Percentiles rank a stretch among this genome's conserved stretches.
These are phyloP conservation scores for Globisporangium polare DNA, from an alignment of 352 stramenopile species.

Conservation along the genomic window DNA sequence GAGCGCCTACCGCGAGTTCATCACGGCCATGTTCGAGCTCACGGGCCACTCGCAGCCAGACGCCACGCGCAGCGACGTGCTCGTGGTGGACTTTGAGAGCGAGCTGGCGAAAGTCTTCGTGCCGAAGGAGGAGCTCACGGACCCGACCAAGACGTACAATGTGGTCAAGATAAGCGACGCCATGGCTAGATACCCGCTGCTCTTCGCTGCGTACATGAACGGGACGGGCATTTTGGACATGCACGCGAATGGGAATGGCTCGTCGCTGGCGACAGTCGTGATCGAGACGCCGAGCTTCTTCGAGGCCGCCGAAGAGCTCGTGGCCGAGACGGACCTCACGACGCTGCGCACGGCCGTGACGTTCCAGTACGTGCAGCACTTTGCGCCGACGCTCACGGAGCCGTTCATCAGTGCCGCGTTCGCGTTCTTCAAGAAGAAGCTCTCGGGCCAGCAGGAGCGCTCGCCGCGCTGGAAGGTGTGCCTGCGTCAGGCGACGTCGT, in stretches of 20 bases:
- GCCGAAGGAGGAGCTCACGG: conserved; percentile 84
- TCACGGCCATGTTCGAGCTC: conserved; percentile 76
- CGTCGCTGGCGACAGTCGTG: conserved; percentile 34
- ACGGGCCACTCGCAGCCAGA: conserved; percentile 30
- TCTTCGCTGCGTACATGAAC: conserved; percentile 51
- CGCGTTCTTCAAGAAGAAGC: conserved; percentile 77
- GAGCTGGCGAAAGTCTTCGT: conserved; percentile 80
- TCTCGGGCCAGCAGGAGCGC: conserved; percentile 82
- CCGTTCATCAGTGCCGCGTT: conserved; percentile 88
- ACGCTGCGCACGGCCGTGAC: conserved; percentile 45
- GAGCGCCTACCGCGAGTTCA: conserved; percentile 66
- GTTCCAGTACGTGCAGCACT: conserved; percentile 52
- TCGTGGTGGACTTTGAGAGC: conserved; percentile 85
- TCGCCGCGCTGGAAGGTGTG: conserved; percentile 90
- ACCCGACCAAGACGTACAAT: conserved; percentile 90
- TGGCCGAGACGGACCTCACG: conserved; percentile 34
- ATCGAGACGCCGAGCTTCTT: conserved; percentile 64
- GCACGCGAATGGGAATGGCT: conserved; percentile 31
- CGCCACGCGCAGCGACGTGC: conserved; percentile 30
- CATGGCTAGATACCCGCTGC: conserved; percentile 38
- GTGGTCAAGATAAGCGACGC: conserved; percentile 67
- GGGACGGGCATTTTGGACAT: conserved; percentile 34
- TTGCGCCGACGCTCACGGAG: conserved; percentile 39
- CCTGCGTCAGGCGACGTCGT: conserved; percentile 45
- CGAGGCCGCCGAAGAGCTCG: conserved; percentile 38